Evolutionary conservation across 1,284 basidiomycete genomes (phyloP), one percentile per base, ranked within the genome.

Genomic region (Ustilago vetiveriae): DNA sequence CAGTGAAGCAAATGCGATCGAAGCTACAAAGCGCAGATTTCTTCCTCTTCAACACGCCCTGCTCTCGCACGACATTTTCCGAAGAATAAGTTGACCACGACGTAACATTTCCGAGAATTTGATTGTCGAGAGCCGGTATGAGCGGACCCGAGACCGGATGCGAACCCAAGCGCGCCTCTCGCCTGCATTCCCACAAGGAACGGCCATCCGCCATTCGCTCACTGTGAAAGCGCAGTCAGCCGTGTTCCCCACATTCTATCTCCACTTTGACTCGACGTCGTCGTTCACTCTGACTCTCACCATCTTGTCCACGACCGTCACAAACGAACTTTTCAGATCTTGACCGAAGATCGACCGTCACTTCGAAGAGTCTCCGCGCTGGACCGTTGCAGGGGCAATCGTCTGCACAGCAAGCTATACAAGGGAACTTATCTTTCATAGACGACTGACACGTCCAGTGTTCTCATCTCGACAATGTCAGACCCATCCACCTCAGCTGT

Each of bases 401-500:
- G n/a, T n/a, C n/a, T n/a, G n/a, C n/a, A n/a, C n/a, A n/a, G n/a
- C n/a, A n/a, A n/a, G n/a, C n/a, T n/a, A n/a, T n/a, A n/a, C n/a
- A n/a, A n/a, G n/a, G 6, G 11, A 35, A 10, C 8, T 16, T 2
- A 9, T n/a, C 33, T 35, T 2, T 16, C 6, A 16, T n/a, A 9
- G 11, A 13, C 7, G 6, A 6, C 33, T 4, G 33, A 35, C 16
- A 11, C 6, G 9, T 14, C 9, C 33, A 6, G 11, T 14, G 2
- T 16, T 14, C 30, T 9, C 42, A 22, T n/a, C 10, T 21, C 14
- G 19, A 49, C 45, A 7, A 72, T 72, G 68, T 66, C 68, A 37
- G 68, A 67, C 16, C 54, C 68, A 45, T 72, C 68, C 45, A 66
- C 68, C 13, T 72, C 68, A 3, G 54, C 68, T 1, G 55, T 44